Evolutionary conservation across 2,329 filamentous ascomycete genomes (phyloP).

Genomic region (Coniella vitis): DNA sequence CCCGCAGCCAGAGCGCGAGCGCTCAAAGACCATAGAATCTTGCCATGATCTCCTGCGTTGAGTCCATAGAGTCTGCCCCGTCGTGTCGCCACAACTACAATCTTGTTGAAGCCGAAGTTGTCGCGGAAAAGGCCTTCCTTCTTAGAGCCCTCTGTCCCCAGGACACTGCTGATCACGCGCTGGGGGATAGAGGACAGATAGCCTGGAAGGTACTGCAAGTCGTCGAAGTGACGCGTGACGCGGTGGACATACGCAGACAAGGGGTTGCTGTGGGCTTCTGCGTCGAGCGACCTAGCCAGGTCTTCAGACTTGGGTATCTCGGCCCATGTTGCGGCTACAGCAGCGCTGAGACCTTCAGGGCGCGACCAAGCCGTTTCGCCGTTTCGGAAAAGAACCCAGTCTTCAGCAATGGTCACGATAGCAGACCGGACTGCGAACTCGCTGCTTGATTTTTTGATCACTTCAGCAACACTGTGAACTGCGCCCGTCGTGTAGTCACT

Average conservation of each 20-base stretch:
- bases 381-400: slow-evolving; percentile 81
- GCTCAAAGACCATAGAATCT: slow-evolving; percentile 68
- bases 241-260: slow-evolving; percentile 82
- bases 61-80: slow-evolving; percentile 75
- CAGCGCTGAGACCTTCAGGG: slow-evolving; percentile 73
- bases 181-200: slow-evolving; percentile 65
- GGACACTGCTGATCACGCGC: slow-evolving; percentile 58
- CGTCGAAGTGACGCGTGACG: slow-evolving; percentile 71
- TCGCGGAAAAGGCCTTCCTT: slow-evolving; percentile 52
- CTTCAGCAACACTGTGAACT: slow-evolving; percentile 71
- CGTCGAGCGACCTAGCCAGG: slow-evolving; percentile 72
- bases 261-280: slow-evolving; percentile 78
- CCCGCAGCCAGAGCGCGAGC: slow-evolving; percentile 50
- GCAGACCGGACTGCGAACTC: slow-evolving; percentile 75
- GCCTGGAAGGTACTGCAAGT: slow-evolving; percentile 68
- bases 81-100: slow-evolving; percentile 72
- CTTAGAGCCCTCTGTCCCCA: slow-evolving; percentile 46
- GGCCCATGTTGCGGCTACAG: slow-evolving; percentile 73
- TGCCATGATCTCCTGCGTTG: slow-evolving; percentile 67
- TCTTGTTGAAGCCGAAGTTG: slow-evolving; percentile 82
- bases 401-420: slow-evolving; percentile 56
- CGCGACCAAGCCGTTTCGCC: slow-evolving; percentile 75
- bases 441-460: slow-evolving; percentile 61
- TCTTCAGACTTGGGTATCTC: slow-evolving; percentile 68
- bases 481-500: slow-evolving; percentile 37